A percentile compares a stretch with the other conserved stretches of the same genome.
phyloP scores from a whole-genome alignment of 352 stramenopile species.

The Globisporangium sylvaticum region DNA sequence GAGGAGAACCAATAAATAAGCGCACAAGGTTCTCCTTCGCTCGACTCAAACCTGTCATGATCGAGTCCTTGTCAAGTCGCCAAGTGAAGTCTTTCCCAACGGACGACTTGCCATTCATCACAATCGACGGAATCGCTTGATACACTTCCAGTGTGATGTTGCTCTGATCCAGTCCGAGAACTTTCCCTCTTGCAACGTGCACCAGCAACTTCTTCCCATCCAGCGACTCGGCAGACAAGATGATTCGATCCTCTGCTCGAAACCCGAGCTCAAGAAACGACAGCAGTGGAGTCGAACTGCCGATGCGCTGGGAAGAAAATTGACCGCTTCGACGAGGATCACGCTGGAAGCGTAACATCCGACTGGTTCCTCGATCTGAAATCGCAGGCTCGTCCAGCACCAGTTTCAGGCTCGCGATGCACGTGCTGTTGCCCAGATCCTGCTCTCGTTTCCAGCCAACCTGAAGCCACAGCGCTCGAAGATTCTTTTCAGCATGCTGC shows the following conservation, averaged over 20 bases:
- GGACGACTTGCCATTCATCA: slow-evolving; percentile 48
- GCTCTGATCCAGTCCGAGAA: slow-evolving; percentile 41
- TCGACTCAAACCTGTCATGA: slow-evolving; percentile 57
- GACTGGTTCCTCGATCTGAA: slow-evolving; percentile 30
- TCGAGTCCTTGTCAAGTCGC: slow-evolving; percentile 74
- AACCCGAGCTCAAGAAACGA: slow-evolving; percentile 59
- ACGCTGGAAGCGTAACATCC: slow-evolving; percentile 47
- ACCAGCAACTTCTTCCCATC: slow-evolving; percentile 62
- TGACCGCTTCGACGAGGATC: slow-evolving; percentile 28
- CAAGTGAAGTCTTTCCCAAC: slow-evolving; percentile 64
- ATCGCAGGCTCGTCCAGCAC: slow-evolving; percentile 35
- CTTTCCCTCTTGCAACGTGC: slow-evolving; percentile 52
- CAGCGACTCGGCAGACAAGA: slow-evolving; percentile 67
- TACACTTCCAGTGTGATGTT: slow-evolving; percentile 50
- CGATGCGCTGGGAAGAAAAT: not conserved
- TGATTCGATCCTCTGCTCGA: slow-evolving; percentile 64
- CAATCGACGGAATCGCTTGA: slow-evolving; percentile 55
- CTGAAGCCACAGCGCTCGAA: slow-evolving; percentile 67
- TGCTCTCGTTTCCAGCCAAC: slow-evolving; percentile 53
- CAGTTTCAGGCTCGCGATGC: slow-evolving; percentile 49
- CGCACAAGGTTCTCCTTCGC: slow-evolving; percentile 78
- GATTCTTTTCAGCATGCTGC: slow-evolving; percentile 63
- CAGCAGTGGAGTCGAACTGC: not conserved
- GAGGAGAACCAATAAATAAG: slow-evolving; percentile 56
- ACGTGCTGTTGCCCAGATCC: slow-evolving; percentile 43